Percentiles rank a stretch among this genome's conserved stretches.
phyloP scores from a whole-genome alignment of 2,329 filamentous ascomycete genomes.

The Venturia oleaginea region DNA sequence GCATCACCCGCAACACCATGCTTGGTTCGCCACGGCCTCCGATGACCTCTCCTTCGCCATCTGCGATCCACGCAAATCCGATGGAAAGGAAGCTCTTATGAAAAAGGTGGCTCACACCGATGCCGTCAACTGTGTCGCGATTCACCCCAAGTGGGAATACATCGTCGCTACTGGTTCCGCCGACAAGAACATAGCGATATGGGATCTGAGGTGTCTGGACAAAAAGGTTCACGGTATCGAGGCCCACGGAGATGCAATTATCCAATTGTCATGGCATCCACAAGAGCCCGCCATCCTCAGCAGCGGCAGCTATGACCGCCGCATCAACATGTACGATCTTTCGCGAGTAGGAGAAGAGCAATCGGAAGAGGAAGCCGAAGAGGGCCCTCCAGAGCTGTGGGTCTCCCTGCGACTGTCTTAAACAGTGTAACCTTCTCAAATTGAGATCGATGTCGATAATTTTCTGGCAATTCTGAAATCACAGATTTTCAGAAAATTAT shows the following conservation, averaged over 20 bases:
- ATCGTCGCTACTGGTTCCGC: conserved; percentile 87
- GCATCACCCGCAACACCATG: conserved; percentile 78
- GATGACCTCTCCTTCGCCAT: conserved; percentile 92
- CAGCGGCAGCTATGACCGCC: conserved; percentile 83
- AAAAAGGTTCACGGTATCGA: conserved; percentile 84
- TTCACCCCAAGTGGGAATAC: conserved; percentile 86
- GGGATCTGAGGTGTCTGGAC: conserved; percentile 88
- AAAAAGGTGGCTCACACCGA: conserved; percentile 70
- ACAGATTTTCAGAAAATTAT: not conserved
- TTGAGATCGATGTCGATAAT: not conserved
- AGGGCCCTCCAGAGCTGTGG: conserved; percentile 88
- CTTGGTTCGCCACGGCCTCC: conserved; percentile 79
- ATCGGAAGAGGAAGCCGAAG: conserved; percentile 85
- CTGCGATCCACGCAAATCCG: conserved; percentile 67
- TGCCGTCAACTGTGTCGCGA: conserved; percentile 91
- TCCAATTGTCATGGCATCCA: conserved; percentile 90
- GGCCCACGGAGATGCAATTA: conserved; percentile 81
- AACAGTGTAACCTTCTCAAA: too few species aligned
- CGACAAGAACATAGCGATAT: conserved; percentile 89
- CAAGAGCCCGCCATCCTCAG: conserved; percentile 80
- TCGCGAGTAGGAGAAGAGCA: conserved; percentile 90
- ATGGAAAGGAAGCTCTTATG: conserved; percentile 58
- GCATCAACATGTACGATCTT: conserved; percentile 95
- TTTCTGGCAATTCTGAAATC: conserved; percentile 18
- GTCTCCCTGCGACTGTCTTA: not conserved